These are phyloP conservation scores for Nicotiana obtusifolia DNA, from an alignment of 257 asterid genomes.

Conservation along the genomic window DNA sequence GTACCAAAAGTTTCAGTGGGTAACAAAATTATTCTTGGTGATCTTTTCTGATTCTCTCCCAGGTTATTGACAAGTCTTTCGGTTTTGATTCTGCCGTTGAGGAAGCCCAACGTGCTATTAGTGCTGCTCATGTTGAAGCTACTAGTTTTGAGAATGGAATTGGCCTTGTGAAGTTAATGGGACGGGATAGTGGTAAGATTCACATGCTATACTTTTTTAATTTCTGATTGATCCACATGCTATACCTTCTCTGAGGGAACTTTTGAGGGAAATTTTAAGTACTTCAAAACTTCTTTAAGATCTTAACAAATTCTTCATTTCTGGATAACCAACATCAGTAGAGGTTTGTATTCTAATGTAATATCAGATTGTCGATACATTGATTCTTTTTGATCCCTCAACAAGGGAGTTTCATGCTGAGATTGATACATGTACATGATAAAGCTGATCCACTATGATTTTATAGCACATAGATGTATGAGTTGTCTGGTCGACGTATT, in stretches of 20 bases:
- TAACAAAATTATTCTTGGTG: not conserved
- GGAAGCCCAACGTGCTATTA: constrained; percentile 97
- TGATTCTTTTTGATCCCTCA: not conserved
- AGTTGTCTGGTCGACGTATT: not conserved
- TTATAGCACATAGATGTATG: not conserved
- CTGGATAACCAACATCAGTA: not conserved
- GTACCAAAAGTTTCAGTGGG: not conserved
- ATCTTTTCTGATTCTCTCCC: constrained; percentile 11
- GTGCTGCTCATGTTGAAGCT: constrained; percentile 96
- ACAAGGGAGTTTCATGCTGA: not conserved
- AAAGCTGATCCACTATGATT: not conserved
- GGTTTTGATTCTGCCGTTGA: constrained; percentile 96
- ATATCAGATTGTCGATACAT: not conserved
- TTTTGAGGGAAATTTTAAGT: not conserved
- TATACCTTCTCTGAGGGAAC: not conserved
- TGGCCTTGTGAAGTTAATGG: constrained; percentile 91
- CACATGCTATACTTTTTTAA: not conserved
- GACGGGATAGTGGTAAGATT: constrained; percentile 70
- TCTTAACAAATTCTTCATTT: not conserved
- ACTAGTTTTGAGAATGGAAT: constrained; percentile 87
- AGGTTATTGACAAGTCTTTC: constrained; percentile 90
- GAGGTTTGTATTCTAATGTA: not conserved
- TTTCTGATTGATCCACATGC: not conserved
- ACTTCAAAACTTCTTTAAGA: not conserved
- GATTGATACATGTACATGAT: not conserved